Base-by-base conservation (phyloP, 768 basidiomycete genomes). In the Russula compacta region DNA sequence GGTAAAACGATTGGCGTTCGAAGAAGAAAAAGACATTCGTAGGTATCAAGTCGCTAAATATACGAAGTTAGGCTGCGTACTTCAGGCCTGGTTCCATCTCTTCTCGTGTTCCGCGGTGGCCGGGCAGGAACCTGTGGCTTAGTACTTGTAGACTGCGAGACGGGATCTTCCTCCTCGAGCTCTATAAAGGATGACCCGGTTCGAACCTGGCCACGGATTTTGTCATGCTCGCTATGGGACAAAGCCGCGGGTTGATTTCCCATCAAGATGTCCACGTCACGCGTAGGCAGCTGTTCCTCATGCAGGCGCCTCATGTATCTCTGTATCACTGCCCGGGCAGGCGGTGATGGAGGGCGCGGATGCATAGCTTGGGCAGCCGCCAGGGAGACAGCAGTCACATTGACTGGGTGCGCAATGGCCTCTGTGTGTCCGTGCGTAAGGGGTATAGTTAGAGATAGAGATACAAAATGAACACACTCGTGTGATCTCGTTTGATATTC, bases 291-390 rank as follows among this genome's bases (percentile, higher is more conserved):
- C 67, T 88, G 84, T 69, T 87, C 85, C 2, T 87, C 84, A 68
- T 95, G 87, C 70, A 92, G 90, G 54, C 92, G 79, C 19, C 92
- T 83, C 50, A 90, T 76, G 0, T 92, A 89, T 46, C 85, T 84
- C 72, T 97, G 95, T 0, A 87, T 91, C 2, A 92, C 92, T 19
- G 83, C 91, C 15, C 92, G 85, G 11, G 89, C 85, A 0, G 83
- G 79, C 0, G 97, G 97, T 0, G 94, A 95, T 1, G 97, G 95
- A 0, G 97, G 97, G 12, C 95, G 82, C 1, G 95, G 95, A 67
- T 90, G 91, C 93, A 98, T 92, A 2, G 94, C 85, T 74, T 98
- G 94, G 0, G 97, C 97, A 14, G 95, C 90, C 32, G 86, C 83
- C 48, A 99, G 79, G 0, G 95, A 90, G 63, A 98, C 95, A 0